Evolutionary conservation across 257 asterid genomes (phyloP).

Genomic region (Schizonepeta tenuifolia): DNA sequence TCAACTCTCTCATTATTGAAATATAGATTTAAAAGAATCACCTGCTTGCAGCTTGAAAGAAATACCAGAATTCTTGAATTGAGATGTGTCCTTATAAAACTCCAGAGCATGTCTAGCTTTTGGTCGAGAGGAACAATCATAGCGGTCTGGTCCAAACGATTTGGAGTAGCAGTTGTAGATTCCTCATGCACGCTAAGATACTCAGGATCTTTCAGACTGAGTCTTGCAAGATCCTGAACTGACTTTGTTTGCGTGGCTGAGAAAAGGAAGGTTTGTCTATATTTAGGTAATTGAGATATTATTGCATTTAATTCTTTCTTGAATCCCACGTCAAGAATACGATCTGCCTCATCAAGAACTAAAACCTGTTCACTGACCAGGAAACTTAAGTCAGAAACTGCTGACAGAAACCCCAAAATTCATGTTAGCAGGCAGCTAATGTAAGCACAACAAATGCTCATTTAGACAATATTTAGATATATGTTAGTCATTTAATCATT

Average conservation of each 20-base stretch:
- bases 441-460: constrained; percentile 5
- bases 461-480: background rate
- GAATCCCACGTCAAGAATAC: constrained; percentile 89
- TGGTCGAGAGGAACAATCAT: constrained; percentile 83
- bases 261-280: constrained; percentile 79
- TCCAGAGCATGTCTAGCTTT: constrained; percentile 92
- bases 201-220: constrained; percentile 96
- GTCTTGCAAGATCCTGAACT: constrained; percentile 93
- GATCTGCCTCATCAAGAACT: constrained; percentile 98
- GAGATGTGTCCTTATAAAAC: constrained; percentile 87
- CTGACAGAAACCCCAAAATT: background rate
- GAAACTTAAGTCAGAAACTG: constrained; percentile 45
- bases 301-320: constrained; percentile 85
- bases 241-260: constrained; percentile 98
- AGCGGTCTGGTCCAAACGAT: constrained; percentile 75
- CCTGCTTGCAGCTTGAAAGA: constrained; percentile 96
- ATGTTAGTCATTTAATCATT: constrained; percentile 1
- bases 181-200: constrained; percentile 93
- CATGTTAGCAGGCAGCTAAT: background rate
- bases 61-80: constrained; percentile 80
- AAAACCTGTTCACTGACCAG: constrained; percentile 74
- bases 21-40: constrained; percentile 28
- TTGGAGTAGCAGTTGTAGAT: constrained; percentile 86
- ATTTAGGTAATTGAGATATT: constrained; percentile 89
- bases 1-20: background rate